Base-by-base conservation (phyloP, 495 filamentous ascomycete genomes). In the Xylaria cubensis region DNA sequence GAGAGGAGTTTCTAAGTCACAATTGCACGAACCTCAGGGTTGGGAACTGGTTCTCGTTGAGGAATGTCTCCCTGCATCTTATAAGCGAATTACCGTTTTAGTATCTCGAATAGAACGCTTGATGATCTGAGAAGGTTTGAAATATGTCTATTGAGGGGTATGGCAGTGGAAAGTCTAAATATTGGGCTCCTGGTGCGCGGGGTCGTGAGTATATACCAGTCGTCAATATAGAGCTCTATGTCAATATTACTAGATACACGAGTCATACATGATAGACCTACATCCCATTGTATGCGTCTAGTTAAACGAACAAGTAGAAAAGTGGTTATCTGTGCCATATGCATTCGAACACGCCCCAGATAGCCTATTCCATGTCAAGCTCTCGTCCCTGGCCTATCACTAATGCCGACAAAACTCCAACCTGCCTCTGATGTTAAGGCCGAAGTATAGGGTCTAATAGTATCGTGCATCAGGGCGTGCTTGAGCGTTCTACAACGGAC, bases 51-150 rank as follows among this genome's bases (percentile, higher is more conserved):
- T 46, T 76, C 76, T 10, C 76, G 66, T 15, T 67, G 26, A 1
- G 70, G 70, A 41, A 77, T 71, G 55, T 77, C 76, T 44, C 69
- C 46, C 41, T 77, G 74, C 76, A 77, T 77, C 29, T 58, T 67
- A 10, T 3, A 13, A 21, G n/a, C 21, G 44, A 64, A 21, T 44
- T 64, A 13, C 6, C 44, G 6, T 26, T 13, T 44, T 24, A 8
- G 21, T 64, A 42, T 64, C 9, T 64, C 10, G 24, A 9, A 21
- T 5, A 44, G 12, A 44, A 10, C 34, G 39, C 58, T 39, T 39
- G 17, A 39, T 61, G 32, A 8, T 24, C 26, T 42, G 21, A 13
- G 39, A 44, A 15, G 59, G 36, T 34, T 59, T 19, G 1, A n/a
- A 8, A n/a, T 19, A 3, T 41, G n/a, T 39, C 34, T 61, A 21